Evolutionary conservation across 176 grass and related monocot genomes (phyloP), one percentile per base, ranked within the genome.

Genomic region (Oryza nivara): DNA sequence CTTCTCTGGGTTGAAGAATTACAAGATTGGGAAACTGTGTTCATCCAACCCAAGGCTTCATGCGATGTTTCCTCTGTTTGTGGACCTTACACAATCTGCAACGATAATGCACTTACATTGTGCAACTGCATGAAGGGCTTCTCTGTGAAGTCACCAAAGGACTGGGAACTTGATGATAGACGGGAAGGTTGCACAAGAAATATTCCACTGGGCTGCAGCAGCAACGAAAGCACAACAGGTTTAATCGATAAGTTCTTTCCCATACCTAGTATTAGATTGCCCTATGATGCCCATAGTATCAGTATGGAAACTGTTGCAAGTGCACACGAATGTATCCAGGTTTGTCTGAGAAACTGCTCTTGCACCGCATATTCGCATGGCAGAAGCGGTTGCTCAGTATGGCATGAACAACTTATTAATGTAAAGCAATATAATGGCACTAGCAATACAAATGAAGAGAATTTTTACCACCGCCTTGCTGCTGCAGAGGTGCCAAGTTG

Each of bases 401-500:
- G 89, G 85, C 74, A 84, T 68, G 49, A 17, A 0, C 49, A 54
- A 54, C 49, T 54, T 54, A 54, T 54, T 17, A 54, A 54, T 54
- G 80, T 65, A 26, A 58, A 88, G 14, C 10, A 22, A 44, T 15
- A 26, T n/a, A 81, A 68, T 70, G 40, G 23, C 34, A 51, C 25
- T 48, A 26, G 41, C 9, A 22, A 5, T 43, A 41, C 35, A 23
- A 36, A 40, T 9, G 84, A 26, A 70, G 85, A 79, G 38, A 77
- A 81, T 28, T 63, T 91, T 11, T 84, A 91, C 32, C 85, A 88
- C 75, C 89, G 89, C 4, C 70, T 91, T 28, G 80, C 85, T 32
- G 67, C 89, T 36, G 65, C 61, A 25, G 85, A 91, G 68, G 5
- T 91, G 16, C 46, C 78, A 10, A 63, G 16, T 54, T 38, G 36